Evolutionary conservation across 2,329 filamentous ascomycete genomes (phyloP).

Genomic region (Aspergillus sp.): DNA sequence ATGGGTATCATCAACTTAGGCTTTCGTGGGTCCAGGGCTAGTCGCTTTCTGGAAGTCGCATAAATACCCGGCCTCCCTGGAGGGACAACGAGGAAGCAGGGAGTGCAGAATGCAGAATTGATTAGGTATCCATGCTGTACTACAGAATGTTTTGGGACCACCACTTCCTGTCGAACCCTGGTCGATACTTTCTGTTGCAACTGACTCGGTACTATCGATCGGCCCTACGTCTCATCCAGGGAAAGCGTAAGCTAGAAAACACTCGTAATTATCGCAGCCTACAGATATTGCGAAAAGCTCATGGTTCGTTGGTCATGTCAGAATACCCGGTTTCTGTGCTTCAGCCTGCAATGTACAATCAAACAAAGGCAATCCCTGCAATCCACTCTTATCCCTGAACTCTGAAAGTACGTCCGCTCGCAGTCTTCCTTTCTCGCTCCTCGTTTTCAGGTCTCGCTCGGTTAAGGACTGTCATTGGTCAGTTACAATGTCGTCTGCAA

Average conservation of each 20-base stretch:
- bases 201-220: background rate
- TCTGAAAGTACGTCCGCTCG: conserved; percentile 88
- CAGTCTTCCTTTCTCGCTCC: conserved; percentile 97
- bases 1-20: background rate
- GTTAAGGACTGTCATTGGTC: conserved; percentile 71
- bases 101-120: background rate
- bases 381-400: conserved; percentile 51
- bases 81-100: background rate
- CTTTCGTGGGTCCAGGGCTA: background rate
- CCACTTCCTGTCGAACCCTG: background rate
- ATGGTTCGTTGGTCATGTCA: conserved; percentile 10
- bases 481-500: conserved; percentile 25
- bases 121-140: background rate
- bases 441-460: conserved; percentile 92
- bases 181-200: no score
- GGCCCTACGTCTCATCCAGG: background rate
- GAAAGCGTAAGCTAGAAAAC: background rate
- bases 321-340: conserved; percentile 13
- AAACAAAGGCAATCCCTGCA: conserved; percentile 15
- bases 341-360: conserved; percentile 24
- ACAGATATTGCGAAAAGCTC: conserved; percentile 12
- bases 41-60: background rate
- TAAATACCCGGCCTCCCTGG: background rate
- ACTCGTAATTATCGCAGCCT: conserved; percentile 11
- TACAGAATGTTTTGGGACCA: background rate